Evolutionary conservation across 768 basidiomycete species (phyloP).

Genomic region (Lactarius pseudohatsudake): DNA sequence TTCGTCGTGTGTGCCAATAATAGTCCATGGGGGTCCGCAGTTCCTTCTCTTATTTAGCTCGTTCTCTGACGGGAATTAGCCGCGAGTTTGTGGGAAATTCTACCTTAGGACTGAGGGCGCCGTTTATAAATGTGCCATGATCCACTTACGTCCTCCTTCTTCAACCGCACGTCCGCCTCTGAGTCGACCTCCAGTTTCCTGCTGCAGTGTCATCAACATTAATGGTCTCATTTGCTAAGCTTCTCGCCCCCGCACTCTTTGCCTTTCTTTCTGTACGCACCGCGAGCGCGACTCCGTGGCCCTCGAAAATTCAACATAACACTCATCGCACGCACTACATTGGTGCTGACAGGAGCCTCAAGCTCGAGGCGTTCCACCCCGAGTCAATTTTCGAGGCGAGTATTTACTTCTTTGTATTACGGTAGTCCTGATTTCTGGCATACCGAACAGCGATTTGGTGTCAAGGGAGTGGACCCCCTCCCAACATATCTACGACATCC

Average conservation of each 20-base stretch:
- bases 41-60: too few species aligned
- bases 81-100: too few species aligned
- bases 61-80: too few species aligned
- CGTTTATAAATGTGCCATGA: not conserved
- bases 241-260: slow-evolving; percentile 30
- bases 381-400: slow-evolving; percentile 34
- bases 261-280: slow-evolving; percentile 30
- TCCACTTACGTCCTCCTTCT: not conserved
- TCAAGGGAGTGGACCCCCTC: slow-evolving; percentile 30
- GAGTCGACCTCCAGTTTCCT: not conserved
- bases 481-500: slow-evolving; percentile 24
- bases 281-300: slow-evolving; percentile 29
- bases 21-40: too few species aligned
- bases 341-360: slow-evolving; percentile 21
- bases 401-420: not conserved
- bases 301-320: slow-evolving; percentile 26
- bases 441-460: slow-evolving; percentile 31
- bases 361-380: slow-evolving; percentile 33
- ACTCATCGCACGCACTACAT: slow-evolving; percentile 32
- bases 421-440: not conserved
- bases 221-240: slow-evolving; percentile 29
- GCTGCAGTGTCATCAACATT: not conserved
- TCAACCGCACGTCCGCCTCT: not conserved
- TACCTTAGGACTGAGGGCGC: too few species aligned
- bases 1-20: too few species aligned